These are phyloP conservation scores for Lactifluus volemus DNA, from an alignment of 768 basidiomycete genomes.

Conservation along the genomic window DNA sequence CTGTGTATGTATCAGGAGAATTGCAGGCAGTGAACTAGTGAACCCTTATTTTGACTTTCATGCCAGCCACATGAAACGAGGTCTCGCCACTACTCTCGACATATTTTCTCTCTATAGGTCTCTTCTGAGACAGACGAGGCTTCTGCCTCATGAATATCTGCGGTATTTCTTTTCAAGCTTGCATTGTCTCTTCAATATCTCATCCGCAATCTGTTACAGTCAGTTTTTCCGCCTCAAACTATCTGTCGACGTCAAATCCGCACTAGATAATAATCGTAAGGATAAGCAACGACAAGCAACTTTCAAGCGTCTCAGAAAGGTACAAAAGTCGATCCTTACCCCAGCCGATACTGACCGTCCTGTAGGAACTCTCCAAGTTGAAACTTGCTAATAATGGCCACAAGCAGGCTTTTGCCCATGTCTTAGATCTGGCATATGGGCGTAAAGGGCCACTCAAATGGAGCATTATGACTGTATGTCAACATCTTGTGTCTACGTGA, in stretches of 20 bases:
- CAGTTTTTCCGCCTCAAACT: conserved; percentile 57
- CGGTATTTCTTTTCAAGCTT: conserved; percentile 27
- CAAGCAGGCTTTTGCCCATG: conserved; percentile 40
- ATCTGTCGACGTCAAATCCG: conserved; percentile 46
- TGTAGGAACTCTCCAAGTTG: conserved; percentile 46
- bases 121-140: conserved; percentile 33
- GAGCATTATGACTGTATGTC: conserved; percentile 57
- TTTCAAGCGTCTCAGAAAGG: conserved; percentile 45
- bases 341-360: neutral
- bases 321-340: conserved; percentile 19
- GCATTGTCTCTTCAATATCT: neutral
- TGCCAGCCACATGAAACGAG: neutral
- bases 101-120: conserved; percentile 31
- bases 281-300: conserved; percentile 31
- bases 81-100: neutral
- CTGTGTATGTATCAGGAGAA: neutral
- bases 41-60: too few relatives aligned
- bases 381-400: conserved; percentile 46
- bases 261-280: conserved; percentile 30
- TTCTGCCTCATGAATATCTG: conserved; percentile 39
- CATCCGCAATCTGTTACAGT: conserved; percentile 28
- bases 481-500: neutral
- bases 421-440: conserved; percentile 69
- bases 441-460: conserved; percentile 61
- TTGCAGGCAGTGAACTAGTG: too few relatives aligned